phyloP scores from a whole-genome alignment of 352 stramenopile genomes.

The Globisporangium carolinianum region DNA sequence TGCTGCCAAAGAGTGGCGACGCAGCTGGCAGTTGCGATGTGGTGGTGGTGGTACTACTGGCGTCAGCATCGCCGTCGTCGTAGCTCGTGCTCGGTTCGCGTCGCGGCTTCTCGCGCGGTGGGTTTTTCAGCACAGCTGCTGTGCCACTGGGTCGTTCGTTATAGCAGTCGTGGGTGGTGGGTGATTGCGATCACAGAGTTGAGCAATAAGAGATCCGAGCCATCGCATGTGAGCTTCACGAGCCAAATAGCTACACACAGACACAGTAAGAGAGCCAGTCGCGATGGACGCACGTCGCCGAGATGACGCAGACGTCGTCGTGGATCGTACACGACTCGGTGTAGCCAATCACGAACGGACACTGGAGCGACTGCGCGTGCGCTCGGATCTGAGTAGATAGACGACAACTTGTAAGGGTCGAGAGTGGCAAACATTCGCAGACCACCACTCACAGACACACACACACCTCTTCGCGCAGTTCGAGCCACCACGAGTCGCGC shows the following conservation, averaged over 20 bases:
- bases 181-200: too few relatives aligned
- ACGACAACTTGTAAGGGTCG: background rate
- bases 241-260: background rate
- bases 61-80: conserved; percentile 19
- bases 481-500: conserved; percentile 96
- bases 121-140: conserved; percentile 73
- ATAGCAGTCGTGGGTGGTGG: too few relatives aligned
- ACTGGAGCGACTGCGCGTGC: conserved; percentile 94
- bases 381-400: conserved; percentile 74
- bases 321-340: conserved; percentile 95
- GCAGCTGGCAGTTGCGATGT: conserved; percentile 7
- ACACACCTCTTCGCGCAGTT: conserved; percentile 92
- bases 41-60: background rate
- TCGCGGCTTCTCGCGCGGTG: conserved; percentile 26
- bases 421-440: background rate
- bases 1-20: conserved; percentile 27
- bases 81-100: conserved; percentile 35
- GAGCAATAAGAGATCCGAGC: too few relatives aligned
- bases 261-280: background rate
- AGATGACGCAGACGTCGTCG: conserved; percentile 96
- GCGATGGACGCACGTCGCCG: conserved; percentile 74
- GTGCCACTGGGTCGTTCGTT: conserved; percentile 35
- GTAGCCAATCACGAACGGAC: conserved; percentile 95
- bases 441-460: too few relatives aligned
- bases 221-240: too few relatives aligned